Percentiles rank a stretch among this genome's conserved stretches.
Conservation (phyloP, 108 stramenopile species). For the Schizochytrium sp. region DNA sequence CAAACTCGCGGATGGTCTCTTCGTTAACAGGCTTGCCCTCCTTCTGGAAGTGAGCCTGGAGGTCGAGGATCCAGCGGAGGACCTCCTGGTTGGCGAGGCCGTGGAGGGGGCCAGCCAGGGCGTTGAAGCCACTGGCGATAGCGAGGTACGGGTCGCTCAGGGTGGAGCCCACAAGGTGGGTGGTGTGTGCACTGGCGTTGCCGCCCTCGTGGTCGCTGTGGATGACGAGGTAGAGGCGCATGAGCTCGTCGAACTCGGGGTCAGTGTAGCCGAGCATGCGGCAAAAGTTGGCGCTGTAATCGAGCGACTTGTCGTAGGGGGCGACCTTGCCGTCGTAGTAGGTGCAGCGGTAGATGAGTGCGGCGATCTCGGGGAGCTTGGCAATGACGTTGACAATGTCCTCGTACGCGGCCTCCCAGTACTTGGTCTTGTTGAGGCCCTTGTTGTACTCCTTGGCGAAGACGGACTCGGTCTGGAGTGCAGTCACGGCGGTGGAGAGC, state of each 20-base stretch:
- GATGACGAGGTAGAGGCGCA: conserved; percentile 97
- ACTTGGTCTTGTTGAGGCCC: conserved; percentile 80
- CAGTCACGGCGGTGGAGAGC: conserved; percentile 70
- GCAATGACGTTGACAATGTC: conserved; percentile 91
- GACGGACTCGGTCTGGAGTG: conserved; percentile 80
- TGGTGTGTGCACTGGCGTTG: conserved; percentile 96
- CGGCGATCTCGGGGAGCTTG: conserved; percentile 90
- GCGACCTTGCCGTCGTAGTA: conserved; percentile 85
- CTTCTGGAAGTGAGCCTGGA: conserved; percentile 78
- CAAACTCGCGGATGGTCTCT: conserved; percentile 95
- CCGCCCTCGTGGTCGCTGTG: conserved; percentile 99
- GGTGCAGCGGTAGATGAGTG: conserved; percentile 90
- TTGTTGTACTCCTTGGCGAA: conserved; percentile 88
- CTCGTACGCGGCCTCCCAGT: conserved; percentile 83
- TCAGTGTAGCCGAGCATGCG: conserved; percentile 92
- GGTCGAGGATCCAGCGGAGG: conserved; percentile 84
- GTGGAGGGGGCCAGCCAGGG: conserved; percentile 94
- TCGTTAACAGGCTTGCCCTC: conserved; percentile 89
- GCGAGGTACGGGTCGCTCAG: conserved; percentile 87
- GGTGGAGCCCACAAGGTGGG: conserved; percentile 94
- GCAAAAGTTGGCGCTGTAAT: conserved; percentile 97
- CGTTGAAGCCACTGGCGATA: conserved; percentile 89
- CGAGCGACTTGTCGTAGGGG: conserved; percentile 74
- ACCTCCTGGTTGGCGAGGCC: conserved; percentile 99
- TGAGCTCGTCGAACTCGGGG: conserved; percentile 90